phyloP scores from a whole-genome alignment of 2,329 filamentous ascomycete species.

The Penicillium sp. region DNA sequence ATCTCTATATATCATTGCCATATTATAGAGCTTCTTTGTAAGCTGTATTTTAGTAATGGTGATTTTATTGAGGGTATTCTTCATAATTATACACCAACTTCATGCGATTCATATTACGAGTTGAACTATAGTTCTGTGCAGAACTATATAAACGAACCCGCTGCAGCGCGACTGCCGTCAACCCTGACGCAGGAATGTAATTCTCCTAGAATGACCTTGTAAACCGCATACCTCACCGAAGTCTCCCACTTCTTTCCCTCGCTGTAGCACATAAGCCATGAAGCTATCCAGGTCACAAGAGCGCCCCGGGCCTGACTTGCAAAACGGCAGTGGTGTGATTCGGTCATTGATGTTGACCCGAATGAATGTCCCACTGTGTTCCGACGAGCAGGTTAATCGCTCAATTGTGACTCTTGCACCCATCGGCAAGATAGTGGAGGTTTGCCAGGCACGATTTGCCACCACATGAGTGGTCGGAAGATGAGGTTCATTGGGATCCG shows the following conservation, averaged over 20 bases:
- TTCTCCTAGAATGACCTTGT: conserved; percentile 39
- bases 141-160: no score
- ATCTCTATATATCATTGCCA: no score
- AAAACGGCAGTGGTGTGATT: conserved; percentile 50
- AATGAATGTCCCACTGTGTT: conserved; percentile 40
- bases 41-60: no score
- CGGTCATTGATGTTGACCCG: conserved; percentile 59
- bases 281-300: conserved; percentile 51
- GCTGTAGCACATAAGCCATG: conserved; percentile 38
- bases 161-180: no score
- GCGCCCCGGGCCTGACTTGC: conserved; percentile 46
- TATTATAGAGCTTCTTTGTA: no score
- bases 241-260: conserved; percentile 45
- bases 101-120: no score
- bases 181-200: conserved; percentile 52
- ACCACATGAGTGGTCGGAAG: conserved; percentile 50
- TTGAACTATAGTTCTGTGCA: no score
- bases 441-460: conserved; percentile 51
- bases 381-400: conserved; percentile 45
- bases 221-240: conserved; percentile 52
- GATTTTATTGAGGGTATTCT: no score
- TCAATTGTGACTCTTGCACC: conserved; percentile 56
- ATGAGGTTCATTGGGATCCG: conserved; percentile 33
- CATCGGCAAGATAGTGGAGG: conserved; percentile 58
- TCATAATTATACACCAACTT: no score